phyloP scores from a whole-genome alignment of 164 flowering plant species.

The Magnolia changhungtana region DNA sequence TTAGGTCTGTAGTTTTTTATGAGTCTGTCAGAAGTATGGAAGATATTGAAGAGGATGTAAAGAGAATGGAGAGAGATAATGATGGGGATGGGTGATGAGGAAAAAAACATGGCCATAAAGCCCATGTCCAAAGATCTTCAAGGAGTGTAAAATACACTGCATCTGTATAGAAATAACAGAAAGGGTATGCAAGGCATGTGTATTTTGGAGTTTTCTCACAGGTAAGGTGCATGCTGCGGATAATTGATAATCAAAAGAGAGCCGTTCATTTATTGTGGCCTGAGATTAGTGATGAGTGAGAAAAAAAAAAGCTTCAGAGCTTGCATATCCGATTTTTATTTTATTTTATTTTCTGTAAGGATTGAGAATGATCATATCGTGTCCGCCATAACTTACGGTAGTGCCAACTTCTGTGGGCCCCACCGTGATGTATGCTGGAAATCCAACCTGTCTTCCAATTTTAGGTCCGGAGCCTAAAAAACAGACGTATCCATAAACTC shows the following conservation, averaged over 20 bases:
- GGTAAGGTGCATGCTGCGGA: not conserved
- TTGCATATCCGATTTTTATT: not conserved
- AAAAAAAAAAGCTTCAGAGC: not conserved
- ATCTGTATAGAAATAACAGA: not conserved
- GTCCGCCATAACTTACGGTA: too few relatives aligned
- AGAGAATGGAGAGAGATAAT: not conserved
- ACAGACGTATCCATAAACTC: too few relatives aligned
- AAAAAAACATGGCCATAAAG: not conserved
- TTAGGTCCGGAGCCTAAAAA: too few relatives aligned
- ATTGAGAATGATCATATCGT: too few relatives aligned
- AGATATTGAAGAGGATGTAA: not conserved
- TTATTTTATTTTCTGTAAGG: too few relatives aligned
- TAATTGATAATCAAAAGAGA: not conserved
- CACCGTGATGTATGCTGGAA: too few relatives aligned
- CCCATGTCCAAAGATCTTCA: not conserved
- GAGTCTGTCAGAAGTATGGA: slow-evolving; percentile 1
- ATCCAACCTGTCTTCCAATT: too few relatives aligned
- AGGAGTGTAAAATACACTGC: not conserved
- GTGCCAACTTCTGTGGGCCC: too few relatives aligned
- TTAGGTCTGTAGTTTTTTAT: not conserved
- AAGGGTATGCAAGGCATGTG: not conserved
- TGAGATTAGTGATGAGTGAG: not conserved
- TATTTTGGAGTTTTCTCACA: not conserved
- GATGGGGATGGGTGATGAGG: not conserved
- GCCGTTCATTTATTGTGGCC: not conserved